Evolutionary conservation across 2,329 filamentous ascomycete species (phyloP), one percentile per base, ranked within the genome.

Genomic region (Penicillium sp.): DNA sequence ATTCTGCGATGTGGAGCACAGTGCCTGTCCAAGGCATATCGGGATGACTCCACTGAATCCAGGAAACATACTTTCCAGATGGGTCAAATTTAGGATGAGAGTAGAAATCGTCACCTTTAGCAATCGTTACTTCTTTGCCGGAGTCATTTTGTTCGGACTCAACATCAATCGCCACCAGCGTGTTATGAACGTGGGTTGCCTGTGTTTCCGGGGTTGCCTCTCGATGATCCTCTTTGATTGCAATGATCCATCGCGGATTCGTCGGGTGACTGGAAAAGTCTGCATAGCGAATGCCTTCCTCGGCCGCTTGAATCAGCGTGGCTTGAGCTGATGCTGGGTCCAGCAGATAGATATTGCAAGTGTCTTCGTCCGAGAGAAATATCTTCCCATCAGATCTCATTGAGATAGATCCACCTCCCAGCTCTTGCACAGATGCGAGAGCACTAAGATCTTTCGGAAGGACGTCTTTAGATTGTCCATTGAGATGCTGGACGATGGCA

Each of bases 31-130:
- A 86, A 0, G 82, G 82, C 73, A 86, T 79, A 52, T 82, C 77
- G 0, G 83, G 84, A 63, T 85, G 82, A 19, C 81, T 73, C 84
- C 84, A 86, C 60, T 85, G 80, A 13, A 83, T 73, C 83, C 84
- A 86, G n/a, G 73, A 77, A 28, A 85, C 64, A 53, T 76, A 78
- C 6, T 70, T 74, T 1, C 82, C 81, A 61, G 83, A 78, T 0
- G 72, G 76, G 60, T 78, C 83, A 64, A 82, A 85, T 16, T 78
- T 78, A 0, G 84, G 83, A 25, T 79, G 76, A 25, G 78, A 80
- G 67, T 85, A 85, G 55, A 86, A 86, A 66, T 86, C 84, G 2
- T 82, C 79, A 0, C 79, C 82, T 5, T 74, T 61, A 0, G 77
- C 75, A 3, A 84, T 65, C 1, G 78, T 68, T 30, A 69, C 75